A percentile compares a stretch with the other conserved stretches of the same genome.
Evolutionary conservation across 257 asterid genomes (phyloP).

Genomic region (Avicennia marina): DNA sequence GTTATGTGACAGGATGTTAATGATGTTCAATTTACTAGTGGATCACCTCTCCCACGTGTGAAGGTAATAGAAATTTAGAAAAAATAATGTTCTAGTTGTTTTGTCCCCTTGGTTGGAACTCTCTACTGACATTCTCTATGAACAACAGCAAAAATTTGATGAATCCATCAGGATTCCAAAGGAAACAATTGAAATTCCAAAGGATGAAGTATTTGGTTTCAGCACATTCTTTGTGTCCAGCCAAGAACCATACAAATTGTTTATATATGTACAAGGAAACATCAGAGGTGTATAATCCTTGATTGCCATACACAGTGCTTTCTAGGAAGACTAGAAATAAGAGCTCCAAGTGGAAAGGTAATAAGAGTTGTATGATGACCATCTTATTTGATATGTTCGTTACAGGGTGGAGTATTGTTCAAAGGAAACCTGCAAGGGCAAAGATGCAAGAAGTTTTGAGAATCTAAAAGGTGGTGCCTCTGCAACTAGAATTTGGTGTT

Average conservation of each 20-base stretch:
- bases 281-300: not conserved
- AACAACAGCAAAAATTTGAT: conserved; percentile 66
- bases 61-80: conserved; percentile 64
- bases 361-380: too few species aligned
- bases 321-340: too few species aligned
- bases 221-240: conserved; percentile 90
- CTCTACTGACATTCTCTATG: conserved; percentile 19
- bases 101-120: conserved; percentile 10
- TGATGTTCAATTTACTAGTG: conserved; percentile 59
- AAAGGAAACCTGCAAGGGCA: conserved; percentile 90
- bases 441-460: conserved; percentile 77
- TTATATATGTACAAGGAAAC: not conserved
- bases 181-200: conserved; percentile 76
- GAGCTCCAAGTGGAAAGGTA: too few species aligned
- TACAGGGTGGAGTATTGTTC: conserved; percentile 86
- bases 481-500: conserved; percentile 17
- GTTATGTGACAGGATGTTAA: conserved; percentile 52
- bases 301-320: too few species aligned
- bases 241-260: conserved; percentile 98
- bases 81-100: conserved; percentile 6
- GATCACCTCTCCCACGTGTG: conserved; percentile 95
- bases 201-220: conserved; percentile 88
- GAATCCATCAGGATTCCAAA: conserved; percentile 73
- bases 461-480: conserved; percentile 67
- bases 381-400: too few species aligned